Evolutionary conservation across 2,329 filamentous ascomycete genomes (phyloP), one percentile per base, ranked within the genome.

Genomic region (Phialocephala sp.): DNA sequence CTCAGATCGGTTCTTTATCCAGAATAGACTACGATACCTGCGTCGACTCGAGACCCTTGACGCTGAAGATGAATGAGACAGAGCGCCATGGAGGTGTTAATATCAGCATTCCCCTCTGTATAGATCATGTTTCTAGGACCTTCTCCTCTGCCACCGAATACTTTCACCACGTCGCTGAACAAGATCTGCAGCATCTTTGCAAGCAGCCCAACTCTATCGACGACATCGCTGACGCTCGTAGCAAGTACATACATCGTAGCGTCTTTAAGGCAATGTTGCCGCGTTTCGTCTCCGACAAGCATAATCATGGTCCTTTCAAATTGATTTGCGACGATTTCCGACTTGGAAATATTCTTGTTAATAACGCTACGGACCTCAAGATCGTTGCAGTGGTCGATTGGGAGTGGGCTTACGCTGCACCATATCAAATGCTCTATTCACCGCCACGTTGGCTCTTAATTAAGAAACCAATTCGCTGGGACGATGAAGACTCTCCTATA

Each of bases 281-380:
- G 37, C 47, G 43, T 37, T 64, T 52, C 45, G 32, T 59, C 56
- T 59, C 55, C 43, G 54, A 64, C 22, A 43, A 64, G 39, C 35
- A 64, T 43, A 50, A 64, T 55, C 32, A 32, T 52, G 56, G 45
- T 8, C n/a, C 22, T 43, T 64, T 64, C 56, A 64, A 56, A 24
- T 43, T 64, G 36, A 41, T 64, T 32, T 64, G 62, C 56, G 62
- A 64, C 56, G 62, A 64, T 54, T 59, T 64, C 43, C 55, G 62
- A 22, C 56, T 54, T n/a, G 58, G 22, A 32, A 64, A 64, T 18
- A 52, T 64, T n/a, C 32, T 64, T 50, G 39, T 64, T 22, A 37
- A 55, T 27, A 54, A 60, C 24, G 47, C 4, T 24, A 12, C 9
- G 18, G 41, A 64, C 45, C 57, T 64, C 57, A 64, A 54, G 27